Base-by-base conservation (phyloP, 257 asterid species). In the Nemophila menziesii region DNA sequence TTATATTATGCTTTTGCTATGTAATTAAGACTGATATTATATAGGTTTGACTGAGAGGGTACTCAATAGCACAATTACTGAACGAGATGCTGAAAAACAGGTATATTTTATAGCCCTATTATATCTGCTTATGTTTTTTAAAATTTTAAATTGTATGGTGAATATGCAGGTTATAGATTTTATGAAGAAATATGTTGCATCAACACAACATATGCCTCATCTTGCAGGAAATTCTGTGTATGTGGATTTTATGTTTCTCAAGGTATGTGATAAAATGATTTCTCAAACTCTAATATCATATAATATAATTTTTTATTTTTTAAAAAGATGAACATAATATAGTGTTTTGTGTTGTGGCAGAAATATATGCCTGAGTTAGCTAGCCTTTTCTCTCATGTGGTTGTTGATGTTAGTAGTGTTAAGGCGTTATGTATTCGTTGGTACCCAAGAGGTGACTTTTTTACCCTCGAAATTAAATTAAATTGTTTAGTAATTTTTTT, bases 341-440 rank as follows among this genome's bases (percentile, higher is more conserved):
- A 21, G 33, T 26, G 27, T 17, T 16, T 43, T 36, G 47, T 52
- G 42, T 47, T 20, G 46, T 67, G 54, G 61, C 86, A 90, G 96
- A 85, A 76, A 59, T 85, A 74, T 66, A 90, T 90, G 98, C 96
- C 98, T 29, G 77, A 76, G 39, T 65, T 90, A 85, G 98, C 98
- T 20, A 69, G 85, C 24, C 80, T 90, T 49, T 81, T 90, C 77
- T 60, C 82, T 12, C 98, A 85, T 46, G 72, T 81, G 17, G 57
- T 85, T n/a, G 98, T 90, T 41, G 98, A 90, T 41, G 96, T 90
- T 56, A 90, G 98, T 78, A 85, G 92, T 15, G 55, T 90, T 60
- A 81, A 72, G 67, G 92, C 96, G 0, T 43, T 90, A 51, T 85
- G 98, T 49, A 11, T 63, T 47, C 94, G 96, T 20, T 90, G 96